Evolutionary conservation across 2,329 filamentous ascomycete genomes (phyloP).

Genomic region (Ceratocystis eucalypticola): DNA sequence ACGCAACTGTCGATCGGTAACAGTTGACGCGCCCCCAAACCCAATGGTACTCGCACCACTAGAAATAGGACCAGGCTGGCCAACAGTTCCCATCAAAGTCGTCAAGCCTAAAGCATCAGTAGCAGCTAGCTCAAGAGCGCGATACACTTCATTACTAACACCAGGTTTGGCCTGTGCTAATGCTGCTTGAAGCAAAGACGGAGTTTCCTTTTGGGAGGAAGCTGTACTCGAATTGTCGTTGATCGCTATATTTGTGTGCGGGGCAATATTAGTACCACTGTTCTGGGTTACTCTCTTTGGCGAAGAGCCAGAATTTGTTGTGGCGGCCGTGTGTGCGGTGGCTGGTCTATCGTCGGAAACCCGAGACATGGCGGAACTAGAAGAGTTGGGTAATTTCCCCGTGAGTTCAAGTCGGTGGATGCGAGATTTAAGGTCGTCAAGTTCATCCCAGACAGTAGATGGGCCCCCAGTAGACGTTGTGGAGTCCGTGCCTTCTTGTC

Average conservation of each 20-base stretch:
- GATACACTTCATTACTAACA: conserved; percentile 58
- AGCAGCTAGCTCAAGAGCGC: conserved; percentile 65
- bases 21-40: conserved; percentile 29
- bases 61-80: conserved; percentile 54
- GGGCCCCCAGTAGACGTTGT: conserved; percentile 77
- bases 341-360: conserved; percentile 68
- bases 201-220: conserved; percentile 42
- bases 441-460: conserved; percentile 92
- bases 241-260: conserved; percentile 29
- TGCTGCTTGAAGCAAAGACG: conserved; percentile 69
- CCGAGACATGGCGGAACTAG: conserved; percentile 63
- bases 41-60: conserved; percentile 52
- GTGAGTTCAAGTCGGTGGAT: conserved; percentile 83
- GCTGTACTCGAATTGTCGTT: conserved; percentile 32
- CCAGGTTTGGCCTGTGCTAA: conserved; percentile 62
- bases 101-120: conserved; percentile 69
- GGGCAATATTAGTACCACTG: conserved; percentile 32
- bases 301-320: conserved; percentile 72
- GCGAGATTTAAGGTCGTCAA: conserved; percentile 87
- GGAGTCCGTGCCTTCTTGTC: conserved; percentile 63
- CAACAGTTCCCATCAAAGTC: conserved; percentile 59
- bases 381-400: conserved; percentile 72
- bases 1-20: conserved; percentile 71
- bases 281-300: conserved; percentile 50
- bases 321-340: conserved; percentile 82